phyloP scores from a whole-genome alignment of 495 filamentous ascomycete genomes.

The Talaromyces adpressus region DNA sequence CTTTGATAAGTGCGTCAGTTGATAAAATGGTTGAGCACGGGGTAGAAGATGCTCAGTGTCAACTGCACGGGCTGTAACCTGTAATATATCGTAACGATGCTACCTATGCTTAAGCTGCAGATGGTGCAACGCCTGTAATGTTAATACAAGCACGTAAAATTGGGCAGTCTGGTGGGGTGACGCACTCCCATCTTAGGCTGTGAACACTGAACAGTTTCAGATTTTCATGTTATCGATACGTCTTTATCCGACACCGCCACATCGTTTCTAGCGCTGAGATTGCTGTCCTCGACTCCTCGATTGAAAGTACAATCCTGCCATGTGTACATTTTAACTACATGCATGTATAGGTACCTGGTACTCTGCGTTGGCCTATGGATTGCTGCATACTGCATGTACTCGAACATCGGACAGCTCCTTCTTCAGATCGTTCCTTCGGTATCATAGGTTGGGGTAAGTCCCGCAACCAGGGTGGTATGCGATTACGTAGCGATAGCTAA shows the following conservation, averaged over 20 bases:
- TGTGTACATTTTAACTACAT: neutral
- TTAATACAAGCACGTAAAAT: neutral
- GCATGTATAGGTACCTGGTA: constrained; percentile 1
- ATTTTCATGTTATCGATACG: neutral
- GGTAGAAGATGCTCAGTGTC: neutral
- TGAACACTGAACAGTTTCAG: neutral
- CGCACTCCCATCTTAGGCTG: neutral
- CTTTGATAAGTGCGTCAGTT: neutral
- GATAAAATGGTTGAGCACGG: neutral
- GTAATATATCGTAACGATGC: neutral
- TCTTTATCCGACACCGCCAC: neutral
- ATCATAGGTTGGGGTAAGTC: neutral
- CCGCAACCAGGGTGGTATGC: neutral
- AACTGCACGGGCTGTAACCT: neutral
- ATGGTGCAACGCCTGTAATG: neutral
- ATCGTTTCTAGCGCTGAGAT: neutral
- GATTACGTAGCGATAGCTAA: constrained; percentile 4
- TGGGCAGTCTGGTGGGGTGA: neutral
- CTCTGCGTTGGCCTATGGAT: neutral
- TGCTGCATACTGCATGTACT: neutral
- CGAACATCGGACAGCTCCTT: neutral
- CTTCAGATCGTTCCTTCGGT: neutral
- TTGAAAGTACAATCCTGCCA: neutral
- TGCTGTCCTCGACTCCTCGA: neutral
- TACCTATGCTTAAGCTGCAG: neutral